Base-by-base conservation (phyloP, 2,329 filamentous ascomycete species). In the Epichloe uncinata region DNA sequence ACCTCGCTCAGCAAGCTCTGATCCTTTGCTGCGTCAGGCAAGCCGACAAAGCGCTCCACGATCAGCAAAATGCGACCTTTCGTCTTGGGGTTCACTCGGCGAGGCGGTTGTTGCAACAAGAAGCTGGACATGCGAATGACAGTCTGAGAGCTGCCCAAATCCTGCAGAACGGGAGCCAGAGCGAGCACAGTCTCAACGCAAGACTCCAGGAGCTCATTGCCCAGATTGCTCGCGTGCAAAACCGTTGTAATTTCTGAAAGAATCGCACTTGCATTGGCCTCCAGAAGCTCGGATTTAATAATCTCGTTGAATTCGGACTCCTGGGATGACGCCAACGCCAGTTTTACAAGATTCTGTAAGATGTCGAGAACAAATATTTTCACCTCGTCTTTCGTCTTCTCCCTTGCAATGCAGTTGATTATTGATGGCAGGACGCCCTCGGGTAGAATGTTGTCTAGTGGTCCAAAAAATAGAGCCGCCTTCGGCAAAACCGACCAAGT, bases 341-440 rank as follows among this genome's bases (percentile, higher is more conserved):
- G 68, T 49, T 73, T 74, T 35, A 88, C 75, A 35, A 91, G 70
- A 50, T 81, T 84, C 42, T 78, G 76, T 42, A 98, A 65, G 41
- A 97, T 83, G 11, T 81, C 75, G 33, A 98, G 71, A 1, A 90
- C 79, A 62, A 87, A 95, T 1, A 85, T 69, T 61, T 90, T 93
- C 50, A 98, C 90, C 50, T 89, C 84, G 54, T 91, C 86, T 63
- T 93, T 93, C 0, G 86, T 81, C 49, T 85, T 91, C 43, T 78
- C 74, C 5, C 85, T 74, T 4, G 75, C 73, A 22, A 98, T 69
- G 57, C 84, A 85, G 55, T 87, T 81, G 40, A 88, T 78, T 15
- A 95, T 68, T 56, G 83, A 82, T 15, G 73, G 72, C 33, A 97
- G 63, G n/a, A 91, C 72, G 15, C 82, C 77, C 7, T 76, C 65